Percentiles rank a stretch among this genome's conserved stretches.
These are phyloP conservation scores for Neonectria hederae DNA, from an alignment of 2,329 filamentous ascomycete genomes.

Conservation along the genomic window DNA sequence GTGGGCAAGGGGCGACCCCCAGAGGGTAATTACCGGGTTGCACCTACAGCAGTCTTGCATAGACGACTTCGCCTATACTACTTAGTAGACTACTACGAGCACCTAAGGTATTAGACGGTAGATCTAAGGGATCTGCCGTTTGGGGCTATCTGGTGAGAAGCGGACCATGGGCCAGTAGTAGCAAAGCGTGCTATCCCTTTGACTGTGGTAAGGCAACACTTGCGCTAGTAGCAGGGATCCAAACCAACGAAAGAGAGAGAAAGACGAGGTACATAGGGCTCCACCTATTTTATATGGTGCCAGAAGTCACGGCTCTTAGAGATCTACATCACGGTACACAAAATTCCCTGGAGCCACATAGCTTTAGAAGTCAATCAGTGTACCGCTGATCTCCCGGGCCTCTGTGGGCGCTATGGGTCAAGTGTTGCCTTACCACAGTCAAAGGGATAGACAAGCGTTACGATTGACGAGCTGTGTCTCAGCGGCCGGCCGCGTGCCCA, in stretches of 20 bases:
- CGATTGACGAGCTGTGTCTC: conserved; percentile 34
- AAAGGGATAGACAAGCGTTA: conserved; percentile 19
- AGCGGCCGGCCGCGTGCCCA: conserved; percentile 17
- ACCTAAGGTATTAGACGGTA: not conserved
- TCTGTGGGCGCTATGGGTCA: too few species aligned
- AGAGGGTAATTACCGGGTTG: conserved; percentile 6
- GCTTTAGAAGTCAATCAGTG: too few species aligned
- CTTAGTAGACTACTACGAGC: not conserved
- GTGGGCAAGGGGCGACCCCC: conserved; percentile 1
- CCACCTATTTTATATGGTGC: too few species aligned
- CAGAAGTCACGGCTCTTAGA: too few species aligned
- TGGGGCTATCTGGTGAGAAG: not conserved
- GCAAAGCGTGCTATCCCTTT: conserved; percentile 34
- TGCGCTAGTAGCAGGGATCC: too few species aligned
- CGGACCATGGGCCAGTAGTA: conserved; percentile 28
- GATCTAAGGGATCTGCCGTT: not conserved
- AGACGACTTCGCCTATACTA: not conserved
- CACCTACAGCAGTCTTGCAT: not conserved
- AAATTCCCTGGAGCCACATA: too few species aligned
- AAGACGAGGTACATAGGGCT: too few species aligned
- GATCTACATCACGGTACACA: too few species aligned
- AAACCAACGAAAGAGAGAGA: too few species aligned
- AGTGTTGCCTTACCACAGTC: too few species aligned
- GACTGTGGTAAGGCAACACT: too few species aligned
- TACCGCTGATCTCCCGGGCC: too few species aligned